A percentile compares a stretch with the other conserved stretches of the same genome.
Conservation (phyloP, 78 protist genomes). For the Dictyostelium citrinum region DNA sequence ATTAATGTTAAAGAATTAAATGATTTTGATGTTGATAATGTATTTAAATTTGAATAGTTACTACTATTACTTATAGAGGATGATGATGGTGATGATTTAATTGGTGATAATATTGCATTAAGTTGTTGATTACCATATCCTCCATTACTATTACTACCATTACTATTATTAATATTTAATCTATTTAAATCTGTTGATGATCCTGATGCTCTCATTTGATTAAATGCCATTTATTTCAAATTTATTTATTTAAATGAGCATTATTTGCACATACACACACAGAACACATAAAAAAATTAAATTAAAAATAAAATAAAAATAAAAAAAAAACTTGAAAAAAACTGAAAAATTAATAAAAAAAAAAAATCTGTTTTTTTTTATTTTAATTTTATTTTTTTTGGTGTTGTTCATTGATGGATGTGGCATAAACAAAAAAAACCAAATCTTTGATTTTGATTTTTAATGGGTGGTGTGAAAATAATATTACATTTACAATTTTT, state of each 20-base stretch:
- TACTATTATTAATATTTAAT: not conserved
- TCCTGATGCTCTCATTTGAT: not conserved
- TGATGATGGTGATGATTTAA: not conserved
- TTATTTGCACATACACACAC: not conserved
- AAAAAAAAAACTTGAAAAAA: not conserved
- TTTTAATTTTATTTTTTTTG: not conserved
- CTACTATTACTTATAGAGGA: not conserved
- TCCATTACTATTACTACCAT: not conserved
- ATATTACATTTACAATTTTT: too few species aligned
- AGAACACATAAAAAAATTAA: not conserved
- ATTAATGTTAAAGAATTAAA: not conserved
- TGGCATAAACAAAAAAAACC: too few species aligned
- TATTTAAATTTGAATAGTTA: not conserved
- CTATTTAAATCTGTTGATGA: not conserved
- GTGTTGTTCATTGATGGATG: too few species aligned
- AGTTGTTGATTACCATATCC: not conserved
- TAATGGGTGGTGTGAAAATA: too few species aligned
- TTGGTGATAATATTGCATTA: conserved; percentile 18
- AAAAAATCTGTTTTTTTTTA: not conserved
- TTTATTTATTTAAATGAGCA: not conserved
- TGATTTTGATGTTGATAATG: not conserved
- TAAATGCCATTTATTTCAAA: not conserved
- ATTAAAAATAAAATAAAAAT: not conserved
- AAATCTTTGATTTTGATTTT: too few species aligned
- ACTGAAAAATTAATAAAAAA: not conserved